Conservation (phyloP, 805 yeast species). For the Scheffersomyces ergatensis region DNA sequence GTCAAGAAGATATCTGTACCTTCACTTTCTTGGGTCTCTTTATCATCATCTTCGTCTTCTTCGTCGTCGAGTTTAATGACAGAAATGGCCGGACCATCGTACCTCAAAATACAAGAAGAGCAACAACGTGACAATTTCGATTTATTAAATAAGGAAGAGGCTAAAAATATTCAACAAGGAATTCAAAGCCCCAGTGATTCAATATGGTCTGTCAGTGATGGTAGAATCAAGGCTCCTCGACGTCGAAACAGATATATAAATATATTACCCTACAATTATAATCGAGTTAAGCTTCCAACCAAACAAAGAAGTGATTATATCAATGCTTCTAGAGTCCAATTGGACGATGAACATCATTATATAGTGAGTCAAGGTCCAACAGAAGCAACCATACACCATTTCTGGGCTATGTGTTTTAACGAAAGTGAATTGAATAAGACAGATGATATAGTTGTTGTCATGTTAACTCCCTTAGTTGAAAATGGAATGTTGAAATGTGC, state of each 20-base stretch:
- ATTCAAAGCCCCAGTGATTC: constrained; percentile 2
- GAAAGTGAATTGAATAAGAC: constrained; percentile 26
- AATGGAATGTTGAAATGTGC: constrained; percentile 37
- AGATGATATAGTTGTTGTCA: constrained; percentile 28
- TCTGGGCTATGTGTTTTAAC: constrained; percentile 47
- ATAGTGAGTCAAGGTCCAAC: constrained; percentile 73
- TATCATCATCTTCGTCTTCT: not conserved
- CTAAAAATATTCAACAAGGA: constrained; percentile 9
- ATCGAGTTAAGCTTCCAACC: constrained; percentile 30
- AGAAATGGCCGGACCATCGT: not conserved
- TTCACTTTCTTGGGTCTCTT: not conserved
- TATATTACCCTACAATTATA: constrained; percentile 39
- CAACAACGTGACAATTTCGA: constrained; percentile 10
- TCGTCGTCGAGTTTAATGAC: not conserved
- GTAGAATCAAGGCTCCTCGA: constrained; percentile 5
- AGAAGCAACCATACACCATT: constrained; percentile 35
- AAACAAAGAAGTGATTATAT: constrained; percentile 27
- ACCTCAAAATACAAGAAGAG: not conserved
- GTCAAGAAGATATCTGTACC: not conserved
- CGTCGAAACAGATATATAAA: constrained; percentile 35
- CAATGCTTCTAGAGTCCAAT: constrained; percentile 34
- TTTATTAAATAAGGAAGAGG: constrained; percentile 10
- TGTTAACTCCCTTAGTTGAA: constrained; percentile 54
- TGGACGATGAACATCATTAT: constrained; percentile 29
- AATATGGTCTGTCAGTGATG: constrained; percentile 9